Evolutionary conservation across 441 rosid species (phyloP).

Genomic region (Bocquillonia castaneifolia): DNA sequence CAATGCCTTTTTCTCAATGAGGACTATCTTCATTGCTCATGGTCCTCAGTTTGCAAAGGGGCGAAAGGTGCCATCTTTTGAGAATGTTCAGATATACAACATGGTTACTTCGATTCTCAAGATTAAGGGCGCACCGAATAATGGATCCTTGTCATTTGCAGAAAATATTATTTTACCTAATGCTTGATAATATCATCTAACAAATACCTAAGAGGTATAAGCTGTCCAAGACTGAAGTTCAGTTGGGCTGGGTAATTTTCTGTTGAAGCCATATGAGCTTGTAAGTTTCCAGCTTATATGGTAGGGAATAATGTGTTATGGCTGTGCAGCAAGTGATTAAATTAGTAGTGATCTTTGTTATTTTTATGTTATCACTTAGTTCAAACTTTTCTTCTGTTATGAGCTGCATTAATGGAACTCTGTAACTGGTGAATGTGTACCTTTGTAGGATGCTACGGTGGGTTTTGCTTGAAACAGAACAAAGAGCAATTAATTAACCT

Average conservation of each 20-base stretch:
- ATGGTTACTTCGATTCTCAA: slow-evolving; percentile 67
- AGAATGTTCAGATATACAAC: slow-evolving; percentile 88
- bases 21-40: slow-evolving; percentile 81
- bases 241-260: slow-evolving; percentile 1
- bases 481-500: neutral
- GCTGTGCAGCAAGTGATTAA: slow-evolving; percentile 13
- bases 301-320: slow-evolving; percentile 3
- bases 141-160: slow-evolving; percentile 57
- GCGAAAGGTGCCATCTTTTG: slow-evolving; percentile 78
- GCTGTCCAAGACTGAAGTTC: slow-evolving; percentile 1
- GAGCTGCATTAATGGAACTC: slow-evolving; percentile 3
- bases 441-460: neutral
- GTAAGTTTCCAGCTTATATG: neutral
- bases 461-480: neutral
- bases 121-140: slow-evolving; percentile 64
- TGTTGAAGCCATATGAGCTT: neutral
- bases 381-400: slow-evolving; percentile 6
- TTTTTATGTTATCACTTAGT: slow-evolving; percentile 12
- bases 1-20: slow-evolving; percentile 89
- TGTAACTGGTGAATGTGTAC: slow-evolving; percentile 2
- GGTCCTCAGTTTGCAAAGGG: slow-evolving; percentile 82
- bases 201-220: neutral
- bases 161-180: slow-evolving; percentile 40
- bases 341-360: slow-evolving; percentile 1
- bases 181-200: neutral